Conservation (phyloP, 225 moss, liverwort and hornwort genomes). For the Anthoceros angustus region DNA sequence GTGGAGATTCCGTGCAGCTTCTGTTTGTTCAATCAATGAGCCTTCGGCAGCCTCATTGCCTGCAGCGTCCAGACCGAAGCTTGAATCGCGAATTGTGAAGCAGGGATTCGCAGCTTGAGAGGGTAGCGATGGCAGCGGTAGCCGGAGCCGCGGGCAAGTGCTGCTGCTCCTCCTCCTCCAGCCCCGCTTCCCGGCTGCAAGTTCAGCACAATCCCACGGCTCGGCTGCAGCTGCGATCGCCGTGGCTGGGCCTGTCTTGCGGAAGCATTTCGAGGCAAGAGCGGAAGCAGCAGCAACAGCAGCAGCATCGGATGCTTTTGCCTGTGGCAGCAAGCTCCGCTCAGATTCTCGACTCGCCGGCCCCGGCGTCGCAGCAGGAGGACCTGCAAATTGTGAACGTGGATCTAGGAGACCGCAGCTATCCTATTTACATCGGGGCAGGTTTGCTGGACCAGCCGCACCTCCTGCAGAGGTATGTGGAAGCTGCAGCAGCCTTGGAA, state of each 20-base stretch:
- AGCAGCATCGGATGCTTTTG: background rate
- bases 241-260: background rate
- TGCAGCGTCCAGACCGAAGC: too few relatives aligned
- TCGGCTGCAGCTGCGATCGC: background rate
- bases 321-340: background rate
- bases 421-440: slow-evolving; percentile 5
- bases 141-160: too few relatives aligned
- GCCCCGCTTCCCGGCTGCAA: too few relatives aligned
- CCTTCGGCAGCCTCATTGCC: too few relatives aligned
- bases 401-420: slow-evolving; percentile 4
- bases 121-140: too few relatives aligned
- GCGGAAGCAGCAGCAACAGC: background rate
- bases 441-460: background rate
- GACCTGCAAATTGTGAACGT: slow-evolving; percentile 6
- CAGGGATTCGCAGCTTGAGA: too few relatives aligned
- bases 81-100: too few relatives aligned
- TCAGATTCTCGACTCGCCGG: background rate
- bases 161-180: too few relatives aligned
- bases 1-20: too few relatives aligned
- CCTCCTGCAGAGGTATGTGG: slow-evolving; percentile 2
- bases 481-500: background rate
- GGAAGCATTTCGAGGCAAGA: background rate
- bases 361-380: background rate
- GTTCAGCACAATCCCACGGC: too few relatives aligned
- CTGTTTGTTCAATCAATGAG: too few relatives aligned